Base-by-base conservation (phyloP, 495 filamentous ascomycete genomes). In the Margaritispora aquatica region DNA sequence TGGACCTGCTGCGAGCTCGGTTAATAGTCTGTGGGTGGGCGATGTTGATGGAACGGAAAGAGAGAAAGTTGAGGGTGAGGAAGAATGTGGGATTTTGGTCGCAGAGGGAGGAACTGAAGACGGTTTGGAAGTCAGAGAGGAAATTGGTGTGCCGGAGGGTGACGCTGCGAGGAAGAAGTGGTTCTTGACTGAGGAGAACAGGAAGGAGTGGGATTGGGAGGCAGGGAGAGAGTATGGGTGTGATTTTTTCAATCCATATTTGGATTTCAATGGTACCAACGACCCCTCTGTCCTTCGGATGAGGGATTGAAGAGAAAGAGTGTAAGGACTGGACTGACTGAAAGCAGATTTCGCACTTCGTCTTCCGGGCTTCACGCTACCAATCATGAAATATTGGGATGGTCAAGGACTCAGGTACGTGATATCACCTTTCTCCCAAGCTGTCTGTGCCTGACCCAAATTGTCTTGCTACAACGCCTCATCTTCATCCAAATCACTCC, bases 211-310 rank as follows among this genome's bases (percentile, higher is more conserved):
- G 73, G 62, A 71, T 50, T 84, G 76, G 66, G 72, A 75, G 64
- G 77, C 72, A 51, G 81, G 73, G 2, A 66, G 70, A 60, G 73
- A 78, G 50, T 96, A 96, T 70, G 71, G 76, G 26, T 80, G 82
- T 46, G 93, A 97, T 71, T 97, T 98, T 71, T 94, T 85, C 64
- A 97, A 96, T 67, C 84, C 86, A n/a, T 96, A 92, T 75, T 68
- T 98, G 44, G 88, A 92, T 69, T 96, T 97, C 66, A 84, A 83
- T 67, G 79, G 84, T 85, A 59, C n/a, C n/a, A 52, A 73, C 71
- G 47, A 50, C 21, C 20, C 46, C 17, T 38, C 31, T 52, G 48
- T 24, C 21, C 24, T 19, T n/a, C 10, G 15, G n/a, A n/a, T n/a
- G n/a, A n/a, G n/a, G 38, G 15, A 44, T 11, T 21, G 19, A 15